These are phyloP conservation scores for Pouteria campechiana DNA, from an alignment of 179 eudicot species.

Conservation along the genomic window DNA sequence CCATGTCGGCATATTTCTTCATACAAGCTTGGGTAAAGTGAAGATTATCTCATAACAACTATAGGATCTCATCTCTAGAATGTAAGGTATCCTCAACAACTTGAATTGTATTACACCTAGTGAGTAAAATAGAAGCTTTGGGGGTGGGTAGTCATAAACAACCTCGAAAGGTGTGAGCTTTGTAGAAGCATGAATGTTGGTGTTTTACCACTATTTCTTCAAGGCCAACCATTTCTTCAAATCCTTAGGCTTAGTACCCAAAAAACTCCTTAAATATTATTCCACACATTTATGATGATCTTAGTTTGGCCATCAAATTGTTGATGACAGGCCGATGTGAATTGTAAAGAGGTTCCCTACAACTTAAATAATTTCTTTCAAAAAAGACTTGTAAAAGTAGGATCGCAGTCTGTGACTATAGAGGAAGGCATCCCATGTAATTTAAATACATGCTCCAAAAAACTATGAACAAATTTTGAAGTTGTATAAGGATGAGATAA, in stretches of 20 bases:
- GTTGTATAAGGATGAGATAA: background rate
- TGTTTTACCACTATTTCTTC: conserved; percentile 4
- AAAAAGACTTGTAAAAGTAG: background rate
- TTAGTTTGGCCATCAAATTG: background rate
- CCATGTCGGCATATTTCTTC: background rate
- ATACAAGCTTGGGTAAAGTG: background rate
- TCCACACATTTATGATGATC: background rate
- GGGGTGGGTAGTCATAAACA: background rate
- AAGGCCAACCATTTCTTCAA: background rate
- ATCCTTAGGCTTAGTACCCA: background rate
- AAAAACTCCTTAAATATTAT: background rate
- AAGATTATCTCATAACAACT: background rate
- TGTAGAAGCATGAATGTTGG: background rate
- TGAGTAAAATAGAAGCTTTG: background rate
- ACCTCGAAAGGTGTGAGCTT: background rate
- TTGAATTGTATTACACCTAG: background rate
- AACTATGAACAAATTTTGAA: background rate
- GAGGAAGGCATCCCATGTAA: background rate
- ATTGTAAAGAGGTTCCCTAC: background rate
- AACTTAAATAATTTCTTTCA: background rate
- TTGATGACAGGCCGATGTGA: background rate
- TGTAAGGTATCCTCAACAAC: background rate
- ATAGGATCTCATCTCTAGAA: background rate
- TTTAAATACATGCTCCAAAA: background rate
- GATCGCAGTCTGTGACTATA: background rate